Conservation (phyloP, 805 yeast genomes). For the Lipomyces mesembrius region DNA sequence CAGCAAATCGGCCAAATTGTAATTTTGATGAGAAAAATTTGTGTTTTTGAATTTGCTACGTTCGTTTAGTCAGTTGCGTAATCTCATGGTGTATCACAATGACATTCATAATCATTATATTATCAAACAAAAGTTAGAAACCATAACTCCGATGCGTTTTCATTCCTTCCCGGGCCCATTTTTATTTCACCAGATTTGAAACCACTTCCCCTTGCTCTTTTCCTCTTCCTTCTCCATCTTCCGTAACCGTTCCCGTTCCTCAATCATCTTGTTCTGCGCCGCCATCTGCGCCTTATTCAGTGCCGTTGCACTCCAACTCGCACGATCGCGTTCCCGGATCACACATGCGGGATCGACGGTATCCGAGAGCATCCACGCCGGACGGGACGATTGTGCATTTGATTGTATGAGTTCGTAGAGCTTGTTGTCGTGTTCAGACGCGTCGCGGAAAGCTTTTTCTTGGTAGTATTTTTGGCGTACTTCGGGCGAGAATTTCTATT, state of each 20-base stretch:
- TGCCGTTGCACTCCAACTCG: constrained; percentile 22
- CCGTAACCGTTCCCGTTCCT: constrained; percentile 23
- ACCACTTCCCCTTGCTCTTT: constrained; percentile 6
- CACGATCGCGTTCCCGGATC: constrained; percentile 30
- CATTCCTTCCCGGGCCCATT: background rate
- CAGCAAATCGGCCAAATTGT: constrained; percentile 29
- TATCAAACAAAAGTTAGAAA: background rate
- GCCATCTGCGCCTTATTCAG: constrained; percentile 19
- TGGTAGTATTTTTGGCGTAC: constrained; percentile 73
- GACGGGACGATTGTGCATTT: constrained; percentile 35
- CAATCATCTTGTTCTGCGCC: constrained; percentile 26
- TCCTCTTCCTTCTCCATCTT: constrained; percentile 13
- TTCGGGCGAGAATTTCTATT: constrained; percentile 72
- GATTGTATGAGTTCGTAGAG: constrained; percentile 25
- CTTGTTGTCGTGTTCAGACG: constrained; percentile 8
- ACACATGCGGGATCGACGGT: constrained; percentile 26
- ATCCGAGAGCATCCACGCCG: constrained; percentile 36
- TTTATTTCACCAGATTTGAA: background rate
- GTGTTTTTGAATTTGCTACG: background rate
- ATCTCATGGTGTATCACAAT: background rate
- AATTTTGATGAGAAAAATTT: background rate
- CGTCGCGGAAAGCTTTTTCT: constrained; percentile 47
- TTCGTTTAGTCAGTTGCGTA: background rate
- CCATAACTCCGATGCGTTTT: background rate
- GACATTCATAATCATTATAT: background rate